A percentile compares a stretch with the other conserved stretches of the same genome.
Conservation (phyloP, 306 rosid species). For the Rosa persica region DNA sequence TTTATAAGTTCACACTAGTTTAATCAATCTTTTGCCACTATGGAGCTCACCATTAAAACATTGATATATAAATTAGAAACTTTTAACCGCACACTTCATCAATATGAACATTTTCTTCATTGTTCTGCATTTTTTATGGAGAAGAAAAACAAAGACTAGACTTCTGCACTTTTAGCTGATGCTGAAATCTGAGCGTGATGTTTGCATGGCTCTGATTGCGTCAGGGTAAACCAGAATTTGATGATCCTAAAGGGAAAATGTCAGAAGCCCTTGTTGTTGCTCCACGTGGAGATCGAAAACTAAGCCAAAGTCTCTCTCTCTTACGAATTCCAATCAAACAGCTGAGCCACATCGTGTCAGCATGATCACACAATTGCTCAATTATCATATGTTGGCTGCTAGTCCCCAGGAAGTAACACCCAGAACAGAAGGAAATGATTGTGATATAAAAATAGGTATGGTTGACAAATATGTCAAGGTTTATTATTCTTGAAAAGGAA, state of each 20-base stretch:
- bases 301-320: background rate
- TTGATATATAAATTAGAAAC: background rate
- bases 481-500: background rate
- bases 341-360: background rate
- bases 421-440: background rate
- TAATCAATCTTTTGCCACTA: background rate
- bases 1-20: constrained; percentile 4
- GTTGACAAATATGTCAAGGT: constrained; percentile 17
- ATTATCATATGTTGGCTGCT: background rate
- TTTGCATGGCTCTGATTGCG: constrained; percentile 10
- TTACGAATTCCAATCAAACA: background rate
- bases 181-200: constrained; percentile 1
- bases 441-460: background rate
- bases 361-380: background rate
- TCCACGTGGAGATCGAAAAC: constrained; percentile 52
- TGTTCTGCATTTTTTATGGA: background rate
- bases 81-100: background rate
- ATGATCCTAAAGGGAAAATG: constrained; percentile 15
- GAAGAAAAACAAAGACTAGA: constrained; percentile 2
- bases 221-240: background rate
- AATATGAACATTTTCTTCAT: constrained; percentile 6
- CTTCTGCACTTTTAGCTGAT: constrained; percentile 3
- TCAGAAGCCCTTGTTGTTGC: constrained; percentile 22
- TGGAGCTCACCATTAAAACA: background rate
- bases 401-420: background rate